Evolutionary conservation across 257 asterid genomes (phyloP), one percentile per base, ranked within the genome.

Genomic region (Fraxinus anomala): DNA sequence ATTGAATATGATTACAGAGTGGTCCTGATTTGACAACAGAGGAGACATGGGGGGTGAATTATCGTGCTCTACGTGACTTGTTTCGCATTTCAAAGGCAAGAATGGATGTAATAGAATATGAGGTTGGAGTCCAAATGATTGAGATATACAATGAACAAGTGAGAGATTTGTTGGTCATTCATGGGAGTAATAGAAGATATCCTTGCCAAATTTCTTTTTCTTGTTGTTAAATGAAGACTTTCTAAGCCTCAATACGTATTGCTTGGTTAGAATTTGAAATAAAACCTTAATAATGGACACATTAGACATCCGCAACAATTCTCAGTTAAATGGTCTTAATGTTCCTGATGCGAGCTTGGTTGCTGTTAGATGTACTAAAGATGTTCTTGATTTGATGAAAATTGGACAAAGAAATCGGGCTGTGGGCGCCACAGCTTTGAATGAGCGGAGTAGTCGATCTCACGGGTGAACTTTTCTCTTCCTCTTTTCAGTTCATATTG

Each of bases 111-210:
- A 77, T 94, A 76, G 93, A 92, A 77, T 94, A 94, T 82, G 97
- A 91, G 75, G 94, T 94, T 11, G 94, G 92, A 73, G 98, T 94
- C 68, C 98, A 94, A 82, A 92, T 94, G 97, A 91, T 94, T 76
- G 97, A 94, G 73, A 92, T 94, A 85, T 94, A 94, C 86, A 94
- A 94, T 33, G 97, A 94, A 72, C 98, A 94, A 92, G 98, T 94
- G 80, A 83, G 98, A 89, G 98, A 94, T 89, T 88, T 94, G 82
- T 82, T 94, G 85, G 97, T 91, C 79, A 85, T 92, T 73, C 96
- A 91, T 75, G 93, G 93, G 28, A 82, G 91, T 70, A 92, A 82
- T 72, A 83, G 84, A 73, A 88, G 97, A 92, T 94, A 92, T 94
- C 98, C 98, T 94, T 89, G 73, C 21, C 70, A 71, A 34, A 19